These are phyloP conservation scores for Acanthamoeba sp. DNA, from an alignment of 208 protist genomes.

Conservation along the genomic window DNA sequence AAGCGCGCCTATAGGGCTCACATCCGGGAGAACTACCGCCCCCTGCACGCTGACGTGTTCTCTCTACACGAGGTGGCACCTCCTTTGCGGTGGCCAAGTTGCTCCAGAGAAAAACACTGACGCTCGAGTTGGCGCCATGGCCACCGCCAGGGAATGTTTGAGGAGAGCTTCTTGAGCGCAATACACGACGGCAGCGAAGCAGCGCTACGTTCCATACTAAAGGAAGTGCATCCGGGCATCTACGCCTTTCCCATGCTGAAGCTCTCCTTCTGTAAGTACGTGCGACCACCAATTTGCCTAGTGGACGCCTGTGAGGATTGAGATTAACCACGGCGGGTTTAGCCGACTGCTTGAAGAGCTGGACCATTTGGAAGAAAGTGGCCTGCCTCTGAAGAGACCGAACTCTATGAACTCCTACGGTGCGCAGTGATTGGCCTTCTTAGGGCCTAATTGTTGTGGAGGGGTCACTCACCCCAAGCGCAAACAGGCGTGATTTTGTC, in stretches of 20 bases:
- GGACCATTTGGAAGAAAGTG: conserved; percentile 39
- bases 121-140: neutral
- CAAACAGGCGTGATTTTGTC: conserved; percentile 12
- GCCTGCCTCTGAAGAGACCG: conserved; percentile 37
- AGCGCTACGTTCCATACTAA: neutral
- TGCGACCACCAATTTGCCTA: too few relatives aligned
- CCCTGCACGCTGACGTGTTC: neutral
- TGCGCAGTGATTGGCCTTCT: neutral
- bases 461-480: neutral
- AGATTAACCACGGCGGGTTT: too few relatives aligned
- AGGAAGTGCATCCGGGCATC: conserved; percentile 39
- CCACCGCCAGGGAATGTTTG: neutral
- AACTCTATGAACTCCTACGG: conserved; percentile 60
- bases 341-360: conserved; percentile 56
- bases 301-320: too few relatives aligned
- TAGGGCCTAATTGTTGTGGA: neutral
- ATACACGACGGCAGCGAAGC: conserved; percentile 7
- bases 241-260: conserved; percentile 33
- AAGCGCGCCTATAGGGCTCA: neutral
- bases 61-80: conserved; percentile 2
- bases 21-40: conserved; percentile 21
- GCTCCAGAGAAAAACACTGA: too few relatives aligned
- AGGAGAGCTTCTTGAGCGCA: neutral
- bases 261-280: conserved; percentile 12
- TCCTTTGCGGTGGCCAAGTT: too few relatives aligned